phyloP scores from a whole-genome alignment of 1,284 basidiomycete species.

The Peniophora sp. region DNA sequence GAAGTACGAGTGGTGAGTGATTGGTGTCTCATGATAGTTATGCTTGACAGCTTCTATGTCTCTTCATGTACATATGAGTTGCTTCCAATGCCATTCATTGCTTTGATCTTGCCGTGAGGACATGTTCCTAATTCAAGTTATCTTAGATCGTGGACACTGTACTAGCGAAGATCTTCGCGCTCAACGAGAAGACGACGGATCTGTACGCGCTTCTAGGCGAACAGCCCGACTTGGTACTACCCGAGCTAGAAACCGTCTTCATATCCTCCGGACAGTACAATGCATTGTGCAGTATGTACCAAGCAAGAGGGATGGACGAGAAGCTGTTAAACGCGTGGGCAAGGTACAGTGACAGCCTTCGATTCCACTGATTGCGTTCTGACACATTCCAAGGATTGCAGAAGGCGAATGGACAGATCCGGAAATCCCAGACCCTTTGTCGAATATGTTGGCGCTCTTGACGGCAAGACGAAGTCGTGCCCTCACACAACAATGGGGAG shows the following conservation, averaged over 20 bases:
- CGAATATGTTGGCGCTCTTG: conserved; percentile 61
- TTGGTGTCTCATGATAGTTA: not conserved
- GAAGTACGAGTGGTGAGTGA: conserved; percentile 11
- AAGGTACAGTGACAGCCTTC: conserved; percentile 41
- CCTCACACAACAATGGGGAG: conserved; percentile 64
- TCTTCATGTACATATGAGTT: not conserved
- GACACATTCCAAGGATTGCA: conserved; percentile 43
- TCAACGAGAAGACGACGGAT: conserved; percentile 54
- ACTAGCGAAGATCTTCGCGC: conserved; percentile 66
- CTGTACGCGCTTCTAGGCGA: conserved; percentile 55
- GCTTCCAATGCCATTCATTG: too few relatives aligned
- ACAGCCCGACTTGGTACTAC: conserved; percentile 48
- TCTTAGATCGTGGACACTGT: conserved; percentile 75
- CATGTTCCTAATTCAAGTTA: not conserved
- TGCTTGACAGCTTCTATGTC: not conserved
- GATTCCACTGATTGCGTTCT: conserved; percentile 3
- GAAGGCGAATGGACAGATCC: conserved; percentile 65
- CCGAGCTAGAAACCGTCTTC: conserved; percentile 61
- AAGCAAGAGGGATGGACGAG: conserved; percentile 44
- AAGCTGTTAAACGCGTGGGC: conserved; percentile 65
- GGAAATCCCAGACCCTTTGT: conserved; percentile 60
- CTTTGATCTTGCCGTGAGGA: too few relatives aligned
- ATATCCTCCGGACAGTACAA: conserved; percentile 47
- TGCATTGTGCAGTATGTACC: conserved; percentile 59
- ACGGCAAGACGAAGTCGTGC: conserved; percentile 50